Conservation (phyloP, 108 stramenopile genomes). For the Tribonema minus region DNA sequence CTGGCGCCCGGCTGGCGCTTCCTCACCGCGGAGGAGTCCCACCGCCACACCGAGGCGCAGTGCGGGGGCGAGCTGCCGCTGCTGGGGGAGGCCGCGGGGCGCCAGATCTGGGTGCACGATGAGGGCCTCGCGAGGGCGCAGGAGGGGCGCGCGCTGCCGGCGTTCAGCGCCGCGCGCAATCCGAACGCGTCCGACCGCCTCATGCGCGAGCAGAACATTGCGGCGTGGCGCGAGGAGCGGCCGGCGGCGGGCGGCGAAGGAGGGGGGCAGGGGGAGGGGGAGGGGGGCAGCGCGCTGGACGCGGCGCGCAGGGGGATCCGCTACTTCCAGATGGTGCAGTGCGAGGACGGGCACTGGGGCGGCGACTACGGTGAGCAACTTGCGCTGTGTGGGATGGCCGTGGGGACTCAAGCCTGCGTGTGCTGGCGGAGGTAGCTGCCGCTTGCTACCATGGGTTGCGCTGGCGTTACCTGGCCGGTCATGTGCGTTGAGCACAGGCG, state of each 20-base stretch:
- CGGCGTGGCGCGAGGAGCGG: background rate
- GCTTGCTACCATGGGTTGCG: too few species aligned
- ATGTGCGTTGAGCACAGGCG: too few species aligned
- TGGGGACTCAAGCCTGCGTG: too few species aligned
- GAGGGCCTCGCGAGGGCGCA: too few species aligned
- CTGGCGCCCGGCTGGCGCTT: constrained; percentile 39
- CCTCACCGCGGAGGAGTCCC: constrained; percentile 33
- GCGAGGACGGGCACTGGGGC: constrained; percentile 71
- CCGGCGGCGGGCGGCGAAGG: background rate
- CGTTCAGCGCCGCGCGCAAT: too few species aligned
- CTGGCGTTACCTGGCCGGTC: too few species aligned
- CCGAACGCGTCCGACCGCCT: too few species aligned
- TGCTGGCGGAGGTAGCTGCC: too few species aligned
- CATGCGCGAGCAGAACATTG: too few species aligned
- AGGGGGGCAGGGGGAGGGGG: background rate
- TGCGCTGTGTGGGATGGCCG: too few species aligned
- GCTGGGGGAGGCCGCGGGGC: constrained; percentile 39
- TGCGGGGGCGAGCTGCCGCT: constrained; percentile 20
- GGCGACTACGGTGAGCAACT: constrained; percentile 99
- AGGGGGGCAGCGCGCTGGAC: constrained; percentile 4
- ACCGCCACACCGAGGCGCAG: constrained; percentile 26
- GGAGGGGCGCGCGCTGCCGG: too few species aligned
- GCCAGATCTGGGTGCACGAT: constrained; percentile 54
- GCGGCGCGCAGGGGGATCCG: background rate
- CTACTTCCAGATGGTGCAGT: constrained; percentile 42